Base-by-base conservation (phyloP, 768 basidiomycete species). In the Chalciporus pseudorubinellus region DNA sequence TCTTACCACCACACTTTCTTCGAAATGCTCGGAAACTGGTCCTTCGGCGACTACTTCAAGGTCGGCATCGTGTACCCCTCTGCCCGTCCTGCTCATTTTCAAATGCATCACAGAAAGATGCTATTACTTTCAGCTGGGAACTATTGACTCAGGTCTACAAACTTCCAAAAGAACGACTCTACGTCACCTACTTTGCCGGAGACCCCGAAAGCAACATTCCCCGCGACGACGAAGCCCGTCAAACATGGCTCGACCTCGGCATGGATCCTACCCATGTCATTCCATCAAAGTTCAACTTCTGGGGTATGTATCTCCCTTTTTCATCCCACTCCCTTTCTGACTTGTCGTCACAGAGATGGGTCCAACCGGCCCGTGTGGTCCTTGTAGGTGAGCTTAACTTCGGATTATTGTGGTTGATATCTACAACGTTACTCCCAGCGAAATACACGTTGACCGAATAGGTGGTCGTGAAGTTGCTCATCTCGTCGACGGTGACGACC, bases 21-120 rank as follows among this genome's bases (percentile, higher is more conserved):
- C 64, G 97, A 99, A 73, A 99, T 99, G 97, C 73, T 99, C 56
- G 97, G 97, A 34, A 99, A 99, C 70, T 99, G 97, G 97, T 98
- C 95, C 4, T 99, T 98, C 60, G 97, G 97, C 0, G 95, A 99
- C 70, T 99, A 99, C 76, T 99, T 99, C 84, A 99, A 99, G 83
- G 95, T 83, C 46, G 40, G 68, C 61, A 26, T 33, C 34, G 8
- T n/a, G 43, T 29, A 16, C 39, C 11, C 3, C 14, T 54, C 21
- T 13, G 40, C 40, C 31, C 29, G 36, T 48, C 26, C 13, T 40
- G 6, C 54, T 56, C 33, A 39, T 14, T 31, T 39, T 57, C 52
- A 46, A n/a, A 44, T 47, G 14, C 39, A 10, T 34, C 29, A 4
- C 67, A 95, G 95, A 86, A 87, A 81, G 97, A 98, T 57, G 95